Evolutionary conservation across 768 basidiomycete species (phyloP).

Genomic region (Hericium rajendrae): DNA sequence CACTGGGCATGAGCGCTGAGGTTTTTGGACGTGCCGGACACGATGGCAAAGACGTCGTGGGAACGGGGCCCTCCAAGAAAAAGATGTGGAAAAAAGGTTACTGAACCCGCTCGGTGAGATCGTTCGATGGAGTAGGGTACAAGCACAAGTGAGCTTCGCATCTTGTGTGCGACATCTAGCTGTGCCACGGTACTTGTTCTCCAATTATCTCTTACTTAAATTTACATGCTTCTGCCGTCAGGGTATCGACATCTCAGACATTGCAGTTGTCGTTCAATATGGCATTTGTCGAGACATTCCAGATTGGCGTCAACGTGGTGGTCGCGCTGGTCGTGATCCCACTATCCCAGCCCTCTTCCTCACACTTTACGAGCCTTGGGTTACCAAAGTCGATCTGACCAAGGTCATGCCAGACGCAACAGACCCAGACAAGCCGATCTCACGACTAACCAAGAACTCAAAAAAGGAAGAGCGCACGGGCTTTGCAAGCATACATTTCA

Average conservation of each 20-base stretch:
- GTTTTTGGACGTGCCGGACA: no score
- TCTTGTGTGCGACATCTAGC: not conserved
- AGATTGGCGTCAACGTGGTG: not conserved
- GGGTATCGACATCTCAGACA: not conserved
- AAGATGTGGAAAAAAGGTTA: no score
- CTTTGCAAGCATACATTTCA: no score
- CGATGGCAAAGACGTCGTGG: no score
- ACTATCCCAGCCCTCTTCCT: not conserved
- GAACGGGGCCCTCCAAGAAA: no score
- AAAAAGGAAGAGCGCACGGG: not conserved
- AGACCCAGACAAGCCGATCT: not conserved
- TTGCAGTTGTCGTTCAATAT: not conserved
- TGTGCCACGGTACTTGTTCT: not conserved
- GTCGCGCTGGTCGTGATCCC: not conserved
- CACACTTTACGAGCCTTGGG: not conserved
- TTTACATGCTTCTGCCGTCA: not conserved
- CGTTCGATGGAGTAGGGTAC: no score
- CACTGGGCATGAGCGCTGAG: no score
- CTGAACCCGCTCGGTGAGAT: no score
- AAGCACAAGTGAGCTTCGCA: not conserved
- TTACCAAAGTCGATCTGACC: not conserved
- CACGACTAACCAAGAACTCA: not conserved
- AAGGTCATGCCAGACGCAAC: not conserved
- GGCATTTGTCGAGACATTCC: not conserved
- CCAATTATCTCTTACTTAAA: no score